Base-by-base conservation (phyloP, 2,329 filamentous ascomycete genomes). In the Neurospora sp. region DNA sequence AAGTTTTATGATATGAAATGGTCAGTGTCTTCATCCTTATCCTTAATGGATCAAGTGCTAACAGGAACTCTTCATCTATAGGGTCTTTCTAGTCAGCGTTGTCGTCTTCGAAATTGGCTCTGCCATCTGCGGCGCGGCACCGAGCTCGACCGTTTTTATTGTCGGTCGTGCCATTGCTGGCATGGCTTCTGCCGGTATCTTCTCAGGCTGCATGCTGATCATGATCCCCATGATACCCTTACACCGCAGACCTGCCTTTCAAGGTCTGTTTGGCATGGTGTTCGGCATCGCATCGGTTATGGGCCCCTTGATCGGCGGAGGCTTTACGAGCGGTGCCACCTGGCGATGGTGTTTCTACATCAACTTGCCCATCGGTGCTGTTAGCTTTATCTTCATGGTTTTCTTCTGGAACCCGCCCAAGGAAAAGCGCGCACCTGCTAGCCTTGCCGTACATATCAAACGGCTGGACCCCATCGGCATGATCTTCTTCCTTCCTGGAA, bases 291-390 rank as follows among this genome's bases (percentile, higher is more conserved):
- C 85, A 2, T 86, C 84, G 1, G 83, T 87, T 19, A 77, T 83
- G 57, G 86, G 86, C 0, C 86, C 86, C 10, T 78, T 87, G 6
- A 77, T 88, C 6, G 86, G 86, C 4, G 85, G 86, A 37, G 86
- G 80, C 2, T 85, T 87, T 69, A 85, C 85, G 1, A 79, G 82
- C 40, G 77, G 76, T 6, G 79, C 81, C 12, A 81, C 80, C 11
- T 88, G 86, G 86, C 80, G 83, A 67, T 85, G 86, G 86, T 87
- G 86, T 74, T 88, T 88, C 74, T 88, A 85, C 74, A 84, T 88
- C 75, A 88, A 88, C 71, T 81, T 88, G 17, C 86, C 86, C 8
- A 81, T 88, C 68, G 86, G 86, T 23, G 84, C 80, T 36, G 78
- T 84, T n/a, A 82, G 83, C 4, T 79, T 83, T n/a, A 10, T 83